Base-by-base conservation (phyloP, 1,284 basidiomycete genomes). In the Anthracocystis panici-leucophaei region DNA sequence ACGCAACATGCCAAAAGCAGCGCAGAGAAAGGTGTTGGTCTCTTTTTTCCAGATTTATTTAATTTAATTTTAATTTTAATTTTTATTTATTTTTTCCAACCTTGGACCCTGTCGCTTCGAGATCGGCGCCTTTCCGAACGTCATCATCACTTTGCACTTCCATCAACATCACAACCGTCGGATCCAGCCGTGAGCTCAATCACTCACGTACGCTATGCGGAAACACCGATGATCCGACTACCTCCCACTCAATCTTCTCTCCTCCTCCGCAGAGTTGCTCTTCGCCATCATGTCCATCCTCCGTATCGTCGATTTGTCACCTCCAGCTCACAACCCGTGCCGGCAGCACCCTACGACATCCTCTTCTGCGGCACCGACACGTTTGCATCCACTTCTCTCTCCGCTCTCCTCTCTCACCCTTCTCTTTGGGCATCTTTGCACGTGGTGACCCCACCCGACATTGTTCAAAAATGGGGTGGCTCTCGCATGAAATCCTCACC, bases 381-480 rank as follows among this genome's bases (percentile, higher is more conserved):
- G 0, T 85, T 85, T 40, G 75, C 81, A 5, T 29, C 56, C 5
- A 33, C 46, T 0, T 62, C 61, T 9, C 61, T 84, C 9, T 41
- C 49, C 4, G 57, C 63, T 2, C 65, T 83, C 14, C 41, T 74
- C 44, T 7, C 42, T 3, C 38, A 41, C 23, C 57, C 57, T 10
- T 27, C 31, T 10, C 65, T 65, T 1, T 45, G 52, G 29, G 50
- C 68, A 6, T 56, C 54, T 5, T 29, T 92, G 6, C 80, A 85
- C 4, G 87, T 92, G 25, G 89, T 89, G 8, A 92, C 91, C 0
- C 88, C 90, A 55, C 90, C 90, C 0, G 90, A 83, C 53, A 61
- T 58, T 1, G 29, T 12, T 21, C 79, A 81, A 29, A 33, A 45
- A 42, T 83, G 81, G 82, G 82, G 82, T 9, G 79, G 70, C 2